A percentile compares a stretch with the other conserved stretches of the same genome.
Evolutionary conservation across 495 filamentous ascomycete species (phyloP).

Genomic region (Daldinia grandis): DNA sequence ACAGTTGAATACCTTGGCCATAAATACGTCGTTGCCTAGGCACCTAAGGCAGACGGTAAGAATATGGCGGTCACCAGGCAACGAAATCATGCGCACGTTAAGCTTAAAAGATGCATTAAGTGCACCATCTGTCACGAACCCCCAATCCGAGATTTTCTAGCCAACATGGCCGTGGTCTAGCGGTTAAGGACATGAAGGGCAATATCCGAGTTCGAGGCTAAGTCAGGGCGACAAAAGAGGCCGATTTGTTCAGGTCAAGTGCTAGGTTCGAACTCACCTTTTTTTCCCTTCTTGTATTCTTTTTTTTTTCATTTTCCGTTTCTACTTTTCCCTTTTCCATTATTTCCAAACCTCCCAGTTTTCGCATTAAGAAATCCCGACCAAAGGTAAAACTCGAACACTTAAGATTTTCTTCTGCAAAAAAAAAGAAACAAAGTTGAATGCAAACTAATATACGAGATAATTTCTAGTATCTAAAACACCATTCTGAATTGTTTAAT

Average conservation of each 20-base stretch:
- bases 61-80: neutral
- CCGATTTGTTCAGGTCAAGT: neutral
- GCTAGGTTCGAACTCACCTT: neutral
- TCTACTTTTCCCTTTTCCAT: neutral
- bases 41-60: neutral
- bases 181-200: neutral
- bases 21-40: neutral
- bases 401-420: too few relatives aligned
- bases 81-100: neutral
- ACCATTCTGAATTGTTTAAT: too few relatives aligned
- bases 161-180: neutral
- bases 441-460: too few relatives aligned
- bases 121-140: neutral
- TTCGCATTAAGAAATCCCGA: too few relatives aligned
- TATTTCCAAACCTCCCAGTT: neutral
- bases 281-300: neutral
- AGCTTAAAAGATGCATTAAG: neutral
- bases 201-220: neutral
- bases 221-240: neutral
- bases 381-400: too few relatives aligned
- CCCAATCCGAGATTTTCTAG: neutral
- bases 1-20: neutral
- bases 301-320: neutral
- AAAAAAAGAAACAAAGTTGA: too few relatives aligned
- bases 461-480: too few relatives aligned